A percentile compares a stretch with the other conserved stretches of the same genome.
Conservation (phyloP, 345 rosid species). For the Boechera stricta region DNA sequence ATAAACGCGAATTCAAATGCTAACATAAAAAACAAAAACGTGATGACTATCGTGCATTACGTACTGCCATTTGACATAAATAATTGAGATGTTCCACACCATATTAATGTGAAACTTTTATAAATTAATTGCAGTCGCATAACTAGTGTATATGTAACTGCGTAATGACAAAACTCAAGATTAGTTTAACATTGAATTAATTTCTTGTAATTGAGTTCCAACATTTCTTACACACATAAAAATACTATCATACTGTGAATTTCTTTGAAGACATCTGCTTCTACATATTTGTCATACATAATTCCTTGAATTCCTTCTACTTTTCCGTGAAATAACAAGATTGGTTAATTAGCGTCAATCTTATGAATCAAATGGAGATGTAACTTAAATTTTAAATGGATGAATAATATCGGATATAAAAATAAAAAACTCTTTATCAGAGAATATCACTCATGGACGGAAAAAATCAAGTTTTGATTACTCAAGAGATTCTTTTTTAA, state of each 20-base stretch:
- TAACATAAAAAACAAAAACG: not conserved
- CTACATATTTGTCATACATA: too few relatives aligned
- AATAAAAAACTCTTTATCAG: not conserved
- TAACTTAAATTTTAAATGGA: not conserved
- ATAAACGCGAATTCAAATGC: not conserved
- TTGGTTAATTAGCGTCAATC: too few relatives aligned
- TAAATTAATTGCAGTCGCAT: not conserved
- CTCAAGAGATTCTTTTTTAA: not conserved
- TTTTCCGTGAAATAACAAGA: too few relatives aligned
- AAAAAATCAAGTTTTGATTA: not conserved
- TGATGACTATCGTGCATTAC: not conserved
- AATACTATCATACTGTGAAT: too few relatives aligned
- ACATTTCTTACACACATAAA: too few relatives aligned
- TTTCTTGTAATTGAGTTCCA: too few relatives aligned
- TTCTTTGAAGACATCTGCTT: too few relatives aligned
- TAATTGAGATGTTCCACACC: not conserved
- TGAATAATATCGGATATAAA: too few relatives aligned
- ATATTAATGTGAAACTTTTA: not conserved
- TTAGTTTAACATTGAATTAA: not conserved
- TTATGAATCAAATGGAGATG: not conserved
- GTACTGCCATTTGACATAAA: too few relatives aligned
- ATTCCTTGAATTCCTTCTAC: too few relatives aligned
- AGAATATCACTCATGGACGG: not conserved
- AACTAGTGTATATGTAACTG: not conserved
- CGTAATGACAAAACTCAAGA: not conserved